Percentiles rank a stretch among this genome's conserved stretches.
phyloP scores from a whole-genome alignment of 2,329 filamentous ascomycete species.

The Trichoderma sp. region DNA sequence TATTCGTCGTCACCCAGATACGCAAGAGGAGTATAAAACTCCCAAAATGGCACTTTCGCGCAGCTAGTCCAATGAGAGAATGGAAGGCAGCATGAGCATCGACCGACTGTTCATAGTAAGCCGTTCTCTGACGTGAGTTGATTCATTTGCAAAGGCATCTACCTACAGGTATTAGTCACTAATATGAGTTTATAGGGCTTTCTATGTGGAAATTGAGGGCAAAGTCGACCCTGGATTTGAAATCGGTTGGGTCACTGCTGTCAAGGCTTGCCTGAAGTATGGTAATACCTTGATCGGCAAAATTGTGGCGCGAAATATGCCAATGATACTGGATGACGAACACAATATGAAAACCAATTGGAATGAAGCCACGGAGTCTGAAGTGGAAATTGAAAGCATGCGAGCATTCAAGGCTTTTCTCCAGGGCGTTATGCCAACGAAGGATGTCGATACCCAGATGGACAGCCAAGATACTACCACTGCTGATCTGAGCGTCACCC shows the following conservation, averaged over 20 bases:
- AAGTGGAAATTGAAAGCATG: neutral
- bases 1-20: neutral
- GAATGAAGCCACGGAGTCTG: rapidly evolving
- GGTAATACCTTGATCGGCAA: neutral
- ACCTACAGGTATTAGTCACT: neutral
- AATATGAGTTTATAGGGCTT: neutral
- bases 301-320: neutral
- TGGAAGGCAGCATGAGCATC: neutral
- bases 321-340: neutral
- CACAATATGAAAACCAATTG: neutral
- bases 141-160: neutral
- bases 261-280: neutral
- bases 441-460: rapidly evolving
- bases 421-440: neutral
- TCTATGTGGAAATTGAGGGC: neutral
- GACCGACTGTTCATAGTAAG: neutral
- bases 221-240: neutral
- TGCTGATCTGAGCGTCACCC: neutral
- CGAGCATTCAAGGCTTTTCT: neutral
- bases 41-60: no score
- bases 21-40: neutral
- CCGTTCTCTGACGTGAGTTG: neutral
- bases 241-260: neutral
- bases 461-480: rapidly evolving
- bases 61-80: neutral